Base-by-base conservation (phyloP, 768 basidiomycete genomes). In the Coprinellus aureogranulatus region DNA sequence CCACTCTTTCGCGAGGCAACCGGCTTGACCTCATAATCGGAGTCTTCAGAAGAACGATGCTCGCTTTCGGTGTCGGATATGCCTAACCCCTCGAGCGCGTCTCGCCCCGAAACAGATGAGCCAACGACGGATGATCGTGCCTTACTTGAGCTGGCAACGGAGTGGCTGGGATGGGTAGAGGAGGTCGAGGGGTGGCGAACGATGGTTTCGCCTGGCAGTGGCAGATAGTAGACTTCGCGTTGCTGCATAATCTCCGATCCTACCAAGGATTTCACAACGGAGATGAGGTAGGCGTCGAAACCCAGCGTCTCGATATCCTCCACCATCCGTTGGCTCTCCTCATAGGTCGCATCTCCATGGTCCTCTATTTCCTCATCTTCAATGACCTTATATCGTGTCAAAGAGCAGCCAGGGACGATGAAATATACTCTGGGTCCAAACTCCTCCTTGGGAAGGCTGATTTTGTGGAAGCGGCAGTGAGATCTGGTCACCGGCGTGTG, bases 331-430 rank as follows among this genome's bases (percentile, higher is more conserved):
- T 66, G 60, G 49, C 77, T 75, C 48, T 87, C 85, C 23, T 81
- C 79, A 22, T 70, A 62, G 14, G 77, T 80, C 8, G 84, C 85
- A 61, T 77, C 73, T 2, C 87, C 87, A 55, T 83, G 78, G 61
- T 89, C 86, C 57, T 75, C 66, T 44, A 88, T 87, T 16, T 82
- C 75, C 61, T 87, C 80, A 52, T 86, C 79, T 28, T 77, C 67
- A 72, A 88, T 86, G 49, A 88, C 67, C 58, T 82, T 78, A 37
- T 64, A 62, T 62, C 88, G 77, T 28, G 76, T 77, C 41, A 89
- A 77, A 6, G 86, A 82, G 61, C 88, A 89, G 1, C 86, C 86
- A 0, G 88, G 88, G 4, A 88, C 84, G 28, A 88, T 76, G 70
- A 89, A 89, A 61, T 64, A 78, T n/a, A 85, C 70, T 6, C 82